These are phyloP conservation scores for Pulveroboletus sp. DNA, from an alignment of 768 basidiomycete genomes.

Conservation along the genomic window DNA sequence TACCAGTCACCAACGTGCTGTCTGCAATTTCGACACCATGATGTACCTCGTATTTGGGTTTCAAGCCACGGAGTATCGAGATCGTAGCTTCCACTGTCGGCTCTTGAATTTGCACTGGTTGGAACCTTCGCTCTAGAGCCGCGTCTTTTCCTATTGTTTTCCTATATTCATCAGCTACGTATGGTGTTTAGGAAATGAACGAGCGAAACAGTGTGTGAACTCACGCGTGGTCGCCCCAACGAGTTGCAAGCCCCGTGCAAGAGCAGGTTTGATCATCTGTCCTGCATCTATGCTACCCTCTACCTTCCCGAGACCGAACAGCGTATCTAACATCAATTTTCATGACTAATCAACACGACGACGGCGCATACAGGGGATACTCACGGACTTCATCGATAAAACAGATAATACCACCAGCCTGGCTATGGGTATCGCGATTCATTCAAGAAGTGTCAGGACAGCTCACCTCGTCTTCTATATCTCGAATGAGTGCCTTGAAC, in stretches of 20 bases:
- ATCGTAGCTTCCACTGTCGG: constrained; percentile 82
- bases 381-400: constrained; percentile 93
- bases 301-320: constrained; percentile 86
- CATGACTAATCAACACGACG: background rate
- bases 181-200: background rate
- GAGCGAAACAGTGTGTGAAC: constrained; percentile 20
- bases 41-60: constrained; percentile 83
- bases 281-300: constrained; percentile 92
- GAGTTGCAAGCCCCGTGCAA: constrained; percentile 81
- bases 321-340: constrained; percentile 43
- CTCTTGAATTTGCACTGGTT: constrained; percentile 84
- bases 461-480: constrained; percentile 75
- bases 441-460: constrained; percentile 24
- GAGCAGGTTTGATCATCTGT: constrained; percentile 89
- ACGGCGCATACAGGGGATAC: constrained; percentile 27
- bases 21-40: constrained; percentile 93
- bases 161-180: constrained; percentile 71
- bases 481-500: constrained; percentile 83
- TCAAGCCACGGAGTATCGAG: constrained; percentile 82
- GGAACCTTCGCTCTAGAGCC: constrained; percentile 87
- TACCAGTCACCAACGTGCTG: constrained; percentile 79
- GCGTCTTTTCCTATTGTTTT: constrained; percentile 92
- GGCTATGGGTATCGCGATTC: constrained; percentile 7
- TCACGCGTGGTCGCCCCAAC: constrained; percentile 87
- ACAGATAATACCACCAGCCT: constrained; percentile 78